Evolutionary conservation across 2,329 filamentous ascomycete genomes (phyloP), one percentile per base, ranked within the genome.

Genomic region (Scedosporium apiospermum): DNA sequence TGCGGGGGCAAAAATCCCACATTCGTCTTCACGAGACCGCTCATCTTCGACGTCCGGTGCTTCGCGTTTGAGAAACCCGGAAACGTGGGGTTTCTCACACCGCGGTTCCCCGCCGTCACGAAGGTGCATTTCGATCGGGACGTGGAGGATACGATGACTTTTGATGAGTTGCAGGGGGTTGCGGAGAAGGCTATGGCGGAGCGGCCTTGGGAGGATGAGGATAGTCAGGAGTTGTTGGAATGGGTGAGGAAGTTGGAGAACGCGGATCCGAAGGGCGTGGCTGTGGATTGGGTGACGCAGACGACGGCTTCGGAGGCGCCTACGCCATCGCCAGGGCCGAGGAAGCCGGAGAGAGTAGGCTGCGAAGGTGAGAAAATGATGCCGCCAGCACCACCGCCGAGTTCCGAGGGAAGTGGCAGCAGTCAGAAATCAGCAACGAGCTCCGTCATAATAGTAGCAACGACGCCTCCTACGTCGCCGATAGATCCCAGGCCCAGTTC

Each of bases 41-140:
- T 91, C 21, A 85, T 96, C 0, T 89, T 92, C 63, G 93, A 96
- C 67, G 77, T 96, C 64, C 80, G 89, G 26, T 93, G 91, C 61
- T 90, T 90, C 65, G 87, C 88, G 0, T 96, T 92, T 67, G 88
- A 91, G 64, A 90, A 88, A 69, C 80, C 83, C 2, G 82, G 84
- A 3, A 87, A 88, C 68, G 86, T 84, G 14, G 80, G 80, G 1
- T 92, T 89, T 68, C 91, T 85, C 77, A 87, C 87, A 64, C 82
- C 91, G 61, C 82, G 92, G 1, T 96, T 96, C 68, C 89, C 92
- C 1, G 79, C 83, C 2, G 84, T 93, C 3, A 80, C 84, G 63
- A 96, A 93, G 69, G 79, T 96, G 9, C 91, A 96, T 68, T 83
- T 81, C 64, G 91, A 96, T 70, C 81, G 91, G 26, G 83, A 83